Base-by-base conservation (phyloP, 192 early-diverging fungal species). In the Lobosporangium transversale region DNA sequence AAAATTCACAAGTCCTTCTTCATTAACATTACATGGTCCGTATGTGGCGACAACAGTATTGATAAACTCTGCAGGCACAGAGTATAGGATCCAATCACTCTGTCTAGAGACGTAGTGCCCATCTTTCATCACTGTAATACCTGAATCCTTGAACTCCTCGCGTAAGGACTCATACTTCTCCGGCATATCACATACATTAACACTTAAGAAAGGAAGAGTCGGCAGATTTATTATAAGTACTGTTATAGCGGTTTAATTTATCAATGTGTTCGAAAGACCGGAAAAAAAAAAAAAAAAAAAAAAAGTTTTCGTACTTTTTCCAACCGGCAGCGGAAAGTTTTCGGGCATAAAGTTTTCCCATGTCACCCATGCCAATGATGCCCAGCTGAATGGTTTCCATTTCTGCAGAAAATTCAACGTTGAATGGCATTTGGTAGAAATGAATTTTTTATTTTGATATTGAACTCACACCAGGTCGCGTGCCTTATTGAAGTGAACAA, bases 281-380 rank as follows among this genome's bases (percentile, higher is more conserved):
- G n/a, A n/a, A n/a, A n/a, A n/a, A n/a, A n/a, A n/a, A n/a, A n/a
- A n/a, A n/a, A n/a, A n/a, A n/a, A n/a, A n/a, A n/a, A n/a, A n/a
- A n/a, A n/a, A n/a, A n/a, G n/a, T n/a, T n/a, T n/a, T n/a, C n/a
- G n/a, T 81, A 89, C 90, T 84, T 81, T 81, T 90, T 90, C 90
- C 92, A 97, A 9, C 95, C 95, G 14, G 90, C 88, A 36, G 83
- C 65, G n/a, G 73, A 54, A 49, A 98, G 89, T 45, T 76, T 81
- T 20, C 79, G 79, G 1, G 94, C 95, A 63, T 98, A 99, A 33
- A 98, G 87, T 57, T 87, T 84, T 36, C 96, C 97, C 96, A 99
- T 99, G 73, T 94, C 96, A 52, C 97, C 96, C 70, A 89, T 89
- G 29, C 97, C 97, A 53, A 98, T 97, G 59, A 98, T 91, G 23